A percentile compares a stretch with the other conserved stretches of the same genome.
Conservation (phyloP, 306 rosid species). For the Sphenostylis stenocarpa region DNA sequence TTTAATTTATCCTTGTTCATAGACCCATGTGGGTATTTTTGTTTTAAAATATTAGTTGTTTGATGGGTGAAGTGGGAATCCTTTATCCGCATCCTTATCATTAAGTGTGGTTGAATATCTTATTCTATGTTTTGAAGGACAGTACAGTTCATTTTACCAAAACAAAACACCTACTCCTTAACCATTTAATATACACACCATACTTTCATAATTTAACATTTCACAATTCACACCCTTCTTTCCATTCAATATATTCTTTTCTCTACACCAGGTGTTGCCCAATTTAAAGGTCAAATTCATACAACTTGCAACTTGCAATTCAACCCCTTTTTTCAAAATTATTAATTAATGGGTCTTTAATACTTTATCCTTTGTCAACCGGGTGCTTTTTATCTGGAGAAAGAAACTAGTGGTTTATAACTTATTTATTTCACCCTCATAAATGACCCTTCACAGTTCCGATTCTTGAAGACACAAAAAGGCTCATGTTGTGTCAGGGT, state of each 20-base stretch:
- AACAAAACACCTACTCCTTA: conserved; percentile 18
- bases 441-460: conserved; percentile 2
- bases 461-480: conserved; percentile 22
- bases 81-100: conserved; percentile 6
- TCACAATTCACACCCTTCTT: conserved; percentile 25
- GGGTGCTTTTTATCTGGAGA: background rate
- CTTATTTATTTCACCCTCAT: background rate
- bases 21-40: background rate
- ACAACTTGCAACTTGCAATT: background rate
- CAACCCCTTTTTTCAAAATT: background rate
- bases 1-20: background rate
- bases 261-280: background rate
- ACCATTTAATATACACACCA: too few species aligned
- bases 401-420: background rate
- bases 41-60: background rate
- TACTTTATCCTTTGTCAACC: conserved; percentile 23
- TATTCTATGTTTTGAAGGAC: conserved; percentile 15
- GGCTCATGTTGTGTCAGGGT: background rate
- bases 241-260: background rate
- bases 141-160: conserved; percentile 16
- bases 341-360: background rate
- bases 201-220: conserved; percentile 8
- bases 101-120: conserved; percentile 26
- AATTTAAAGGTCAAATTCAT: conserved; percentile 41
- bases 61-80: background rate